phyloP scores from a whole-genome alignment of 2,329 filamentous ascomycete species.

The Phialophora verrucosa region DNA sequence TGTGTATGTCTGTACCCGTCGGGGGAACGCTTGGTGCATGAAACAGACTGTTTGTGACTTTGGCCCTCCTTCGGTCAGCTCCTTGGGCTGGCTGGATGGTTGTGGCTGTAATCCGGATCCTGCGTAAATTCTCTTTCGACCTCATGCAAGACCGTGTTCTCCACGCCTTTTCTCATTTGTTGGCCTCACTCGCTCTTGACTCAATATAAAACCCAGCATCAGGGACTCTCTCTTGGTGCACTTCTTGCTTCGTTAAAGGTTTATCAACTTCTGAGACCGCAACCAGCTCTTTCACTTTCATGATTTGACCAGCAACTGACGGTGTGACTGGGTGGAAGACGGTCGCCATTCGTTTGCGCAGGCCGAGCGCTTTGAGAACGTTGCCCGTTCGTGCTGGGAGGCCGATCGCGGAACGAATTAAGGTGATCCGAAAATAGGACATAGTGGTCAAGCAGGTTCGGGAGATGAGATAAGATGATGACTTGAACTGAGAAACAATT shows the following conservation, averaged over 20 bases:
- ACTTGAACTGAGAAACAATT: not conserved
- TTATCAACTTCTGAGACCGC: conserved; percentile 76
- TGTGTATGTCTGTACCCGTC: not conserved
- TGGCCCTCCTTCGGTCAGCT: not conserved
- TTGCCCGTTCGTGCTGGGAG: conserved; percentile 79
- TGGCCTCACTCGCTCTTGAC: conserved; percentile 50
- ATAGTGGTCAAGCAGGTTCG: conserved; percentile 9
- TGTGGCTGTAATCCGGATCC: not conserved
- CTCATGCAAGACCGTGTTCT: not conserved
- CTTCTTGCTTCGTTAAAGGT: conserved; percentile 67
- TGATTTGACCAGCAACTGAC: conserved; percentile 85
- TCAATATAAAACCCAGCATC: conserved; percentile 83
- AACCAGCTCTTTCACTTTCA: conserved; percentile 92
- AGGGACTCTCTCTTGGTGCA: conserved; percentile 73
- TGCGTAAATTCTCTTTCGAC: not conserved
- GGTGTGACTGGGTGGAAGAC: conserved; percentile 87
- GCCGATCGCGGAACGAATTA: conserved; percentile 87
- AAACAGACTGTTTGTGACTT: not conserved
- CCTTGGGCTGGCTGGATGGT: not conserved
- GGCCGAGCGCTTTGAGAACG: conserved; percentile 81
- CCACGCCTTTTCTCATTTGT: conserved; percentile 4
- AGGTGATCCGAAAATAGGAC: conserved; percentile 78
- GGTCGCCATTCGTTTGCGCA: conserved; percentile 81
- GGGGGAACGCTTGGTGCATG: not conserved
- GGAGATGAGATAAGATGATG: conserved; percentile 37